phyloP scores from a whole-genome alignment of 495 filamentous ascomycete species.

The Penicillium cataractarum region DNA sequence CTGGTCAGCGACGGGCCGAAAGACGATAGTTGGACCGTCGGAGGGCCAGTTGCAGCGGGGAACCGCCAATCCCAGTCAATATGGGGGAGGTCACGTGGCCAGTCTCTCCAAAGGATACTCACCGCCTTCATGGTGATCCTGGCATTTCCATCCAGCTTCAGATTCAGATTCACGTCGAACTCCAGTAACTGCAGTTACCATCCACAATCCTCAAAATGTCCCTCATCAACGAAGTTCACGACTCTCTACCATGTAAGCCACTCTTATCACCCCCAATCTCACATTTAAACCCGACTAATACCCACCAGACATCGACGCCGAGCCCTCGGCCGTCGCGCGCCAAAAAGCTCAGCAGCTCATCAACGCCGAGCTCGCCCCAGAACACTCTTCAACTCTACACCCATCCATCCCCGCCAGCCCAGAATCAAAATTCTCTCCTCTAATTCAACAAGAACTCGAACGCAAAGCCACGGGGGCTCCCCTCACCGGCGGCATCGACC shows the following conservation, averaged over 20 bases:
- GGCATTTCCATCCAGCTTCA: not conserved
- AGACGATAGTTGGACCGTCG: not conserved
- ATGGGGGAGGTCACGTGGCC: not conserved
- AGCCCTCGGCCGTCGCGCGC: conserved; percentile 62
- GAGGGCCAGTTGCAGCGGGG: conserved; percentile 1
- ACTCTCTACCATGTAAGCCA: conserved; percentile 78
- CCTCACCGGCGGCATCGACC: conserved; percentile 68
- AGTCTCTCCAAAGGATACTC: not conserved
- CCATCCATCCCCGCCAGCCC: conserved; percentile 43
- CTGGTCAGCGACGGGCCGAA: not conserved
- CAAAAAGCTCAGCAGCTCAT: conserved; percentile 66
- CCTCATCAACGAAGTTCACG: conserved; percentile 71
- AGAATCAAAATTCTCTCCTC: conserved; percentile 56
- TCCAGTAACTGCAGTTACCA: not conserved
- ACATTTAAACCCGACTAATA: conserved; percentile 21
- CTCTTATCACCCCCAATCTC: not conserved
- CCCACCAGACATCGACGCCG: conserved; percentile 67
- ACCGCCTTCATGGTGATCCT: conserved; percentile 1
- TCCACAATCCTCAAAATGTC: conserved; percentile 53
- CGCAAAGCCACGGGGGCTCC: conserved; percentile 59
- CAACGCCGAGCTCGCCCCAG: conserved; percentile 59
- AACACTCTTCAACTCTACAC: conserved; percentile 41
- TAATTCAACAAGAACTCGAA: conserved; percentile 64
- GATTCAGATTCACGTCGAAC: not conserved
- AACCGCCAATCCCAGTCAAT: not conserved